Evolutionary conservation across 495 filamentous ascomycete species (phyloP).

Genomic region (Aspergillus funiculosus): DNA sequence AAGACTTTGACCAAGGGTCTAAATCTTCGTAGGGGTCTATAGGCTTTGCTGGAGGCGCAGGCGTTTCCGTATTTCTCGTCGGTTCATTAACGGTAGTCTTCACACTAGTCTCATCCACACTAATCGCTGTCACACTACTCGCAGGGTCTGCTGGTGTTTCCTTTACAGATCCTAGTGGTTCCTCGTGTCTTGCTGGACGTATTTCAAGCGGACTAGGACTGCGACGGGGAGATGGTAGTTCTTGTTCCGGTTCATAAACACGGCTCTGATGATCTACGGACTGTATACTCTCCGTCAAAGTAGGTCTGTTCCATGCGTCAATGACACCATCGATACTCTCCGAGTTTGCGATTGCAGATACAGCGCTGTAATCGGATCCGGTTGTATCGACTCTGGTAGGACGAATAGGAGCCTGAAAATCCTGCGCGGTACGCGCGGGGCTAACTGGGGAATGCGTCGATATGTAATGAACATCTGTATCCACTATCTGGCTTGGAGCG

Average conservation of each 20-base stretch:
- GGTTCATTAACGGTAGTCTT: slow-evolving; percentile 6
- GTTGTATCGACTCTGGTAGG: slow-evolving; percentile 28
- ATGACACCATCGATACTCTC: slow-evolving; percentile 43
- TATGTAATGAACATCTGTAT: not conserved
- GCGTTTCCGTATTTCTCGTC: not conserved
- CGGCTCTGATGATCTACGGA: slow-evolving; percentile 1
- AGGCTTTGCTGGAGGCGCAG: slow-evolving; percentile 10
- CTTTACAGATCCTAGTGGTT: slow-evolving; percentile 2
- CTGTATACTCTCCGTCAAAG: slow-evolving; percentile 17
- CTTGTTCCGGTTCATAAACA: not conserved
- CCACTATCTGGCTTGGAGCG: not conserved
- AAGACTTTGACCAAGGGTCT: slow-evolving; percentile 50
- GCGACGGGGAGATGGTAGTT: slow-evolving; percentile 5
- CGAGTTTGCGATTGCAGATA: slow-evolving; percentile 23
- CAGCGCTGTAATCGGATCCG: slow-evolving; percentile 21
- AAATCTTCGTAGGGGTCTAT: slow-evolving; percentile 45
- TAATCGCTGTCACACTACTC: too few species aligned
- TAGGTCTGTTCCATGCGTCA: slow-evolving; percentile 37
- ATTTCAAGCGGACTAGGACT: slow-evolving; percentile 18
- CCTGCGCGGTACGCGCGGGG: slow-evolving; percentile 17
- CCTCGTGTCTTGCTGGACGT: slow-evolving; percentile 6
- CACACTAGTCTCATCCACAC: too few species aligned
- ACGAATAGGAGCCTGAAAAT: slow-evolving; percentile 13
- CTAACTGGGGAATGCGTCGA: slow-evolving; percentile 23
- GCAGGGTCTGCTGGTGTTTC: not conserved